Base-by-base conservation (phyloP, 2,329 filamentous ascomycete genomes). In the Fusarium longipes region DNA sequence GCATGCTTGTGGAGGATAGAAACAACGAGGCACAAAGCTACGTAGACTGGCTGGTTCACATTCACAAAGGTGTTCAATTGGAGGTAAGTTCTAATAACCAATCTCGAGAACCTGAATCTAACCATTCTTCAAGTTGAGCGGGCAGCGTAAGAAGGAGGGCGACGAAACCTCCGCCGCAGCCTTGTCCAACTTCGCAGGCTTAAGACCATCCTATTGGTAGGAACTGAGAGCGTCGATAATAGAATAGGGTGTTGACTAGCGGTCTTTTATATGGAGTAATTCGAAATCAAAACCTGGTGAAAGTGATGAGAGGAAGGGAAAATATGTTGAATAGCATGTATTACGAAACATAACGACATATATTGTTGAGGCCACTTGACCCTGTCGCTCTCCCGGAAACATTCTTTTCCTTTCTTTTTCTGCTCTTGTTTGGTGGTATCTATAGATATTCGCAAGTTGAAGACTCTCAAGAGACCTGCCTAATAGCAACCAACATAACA, bases 21-120 rank as follows among this genome's bases (percentile, higher is more conserved):
- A 98, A 98, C 78, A 97, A 97, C 71, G 96, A 99, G 81, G 96
- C 96, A 33, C 94, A 97, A 81, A 97, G 92, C 76, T 99, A 98
- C 79, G 96, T 98, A 32, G 96, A 99, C 81, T 99, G 96, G 96
- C 84, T 99, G 74, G 96, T 99, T 58, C 92, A 97, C 79, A 86
- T 98, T 65, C 96, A 99, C 80, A 91, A 95, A 73, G 90, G 92
- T 70, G 96, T 99, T 68, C 94, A 97, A 77, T 83, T 97, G 67
- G 96, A 99, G 86, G 88, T 91, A 78, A 80, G 86, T 79, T 24
- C 20, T 29, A 20, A 15, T 11, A 22, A 36, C 39, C 18, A 24
- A 15, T 18, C 25, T 9, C 17, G 27, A 14, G 32, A 18, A 63
- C 6, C 24, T 11, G 14, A 32, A 50, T 52, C 65, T 63, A 60